Conservation (phyloP, 1,284 basidiomycete genomes). For the Puccinia coronata region DNA sequence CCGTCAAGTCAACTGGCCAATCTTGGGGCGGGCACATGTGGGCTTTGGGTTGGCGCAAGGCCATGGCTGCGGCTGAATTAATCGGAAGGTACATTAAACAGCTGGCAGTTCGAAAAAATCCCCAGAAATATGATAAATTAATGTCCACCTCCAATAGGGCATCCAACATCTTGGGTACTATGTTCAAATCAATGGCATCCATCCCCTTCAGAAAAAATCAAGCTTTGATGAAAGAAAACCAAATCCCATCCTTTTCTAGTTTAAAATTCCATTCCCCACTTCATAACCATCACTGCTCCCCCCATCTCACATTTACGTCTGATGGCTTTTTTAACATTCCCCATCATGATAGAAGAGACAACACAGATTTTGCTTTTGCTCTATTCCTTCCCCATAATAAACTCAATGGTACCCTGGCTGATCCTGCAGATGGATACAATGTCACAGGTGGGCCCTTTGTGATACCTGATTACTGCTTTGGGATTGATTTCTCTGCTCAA, state of each 20-base stretch:
- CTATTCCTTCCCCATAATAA: constrained; percentile 21
- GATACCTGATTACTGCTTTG: background rate
- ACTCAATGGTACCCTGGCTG: background rate
- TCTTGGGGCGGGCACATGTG: background rate
- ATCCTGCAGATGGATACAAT: background rate
- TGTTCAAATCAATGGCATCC: background rate
- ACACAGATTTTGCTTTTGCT: constrained; percentile 9
- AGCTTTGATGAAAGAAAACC: background rate
- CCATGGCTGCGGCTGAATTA: background rate
- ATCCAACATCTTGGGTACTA: background rate
- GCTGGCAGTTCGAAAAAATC: background rate
- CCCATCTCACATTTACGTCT: background rate
- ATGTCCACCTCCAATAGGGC: background rate
- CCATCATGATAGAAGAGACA: background rate
- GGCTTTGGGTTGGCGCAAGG: background rate
- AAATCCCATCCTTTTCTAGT: background rate
- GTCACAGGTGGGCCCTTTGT: background rate
- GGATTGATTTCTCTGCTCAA: constrained; percentile 12
- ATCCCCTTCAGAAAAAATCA: background rate
- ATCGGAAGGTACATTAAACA: background rate
- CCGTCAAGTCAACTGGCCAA: background rate
- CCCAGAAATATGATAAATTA: background rate
- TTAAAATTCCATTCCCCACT: constrained; percentile 8
- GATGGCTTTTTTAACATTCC: background rate
- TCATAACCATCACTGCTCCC: background rate